Evolutionary conservation across 768 basidiomycete species (phyloP).

Genomic region (Pholiota molesta): DNA sequence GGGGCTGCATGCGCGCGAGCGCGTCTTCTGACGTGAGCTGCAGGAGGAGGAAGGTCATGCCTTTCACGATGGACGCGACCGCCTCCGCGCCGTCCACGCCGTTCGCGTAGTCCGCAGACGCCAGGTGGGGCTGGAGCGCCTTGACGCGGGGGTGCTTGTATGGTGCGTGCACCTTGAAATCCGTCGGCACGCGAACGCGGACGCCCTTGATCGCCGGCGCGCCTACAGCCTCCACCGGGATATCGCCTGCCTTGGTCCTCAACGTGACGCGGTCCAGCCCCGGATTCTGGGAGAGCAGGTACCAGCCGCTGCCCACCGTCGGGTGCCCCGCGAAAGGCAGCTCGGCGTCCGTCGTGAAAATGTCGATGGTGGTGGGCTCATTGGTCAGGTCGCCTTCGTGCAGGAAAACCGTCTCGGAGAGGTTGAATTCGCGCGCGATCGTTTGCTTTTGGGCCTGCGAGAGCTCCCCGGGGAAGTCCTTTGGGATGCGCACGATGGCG

Average conservation of each 20-base stretch:
- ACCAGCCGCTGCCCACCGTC: conserved; percentile 46
- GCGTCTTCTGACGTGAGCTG: conserved; percentile 41
- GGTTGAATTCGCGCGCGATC: conserved; percentile 51
- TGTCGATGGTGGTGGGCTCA: conserved; percentile 36
- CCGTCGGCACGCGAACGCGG: conserved; percentile 38
- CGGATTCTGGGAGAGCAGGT: conserved; percentile 33
- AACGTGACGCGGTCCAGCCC: conserved; percentile 29
- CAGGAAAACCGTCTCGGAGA: conserved; percentile 51
- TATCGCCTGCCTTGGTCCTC: conserved; percentile 44
- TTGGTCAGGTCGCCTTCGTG: conserved; percentile 30
- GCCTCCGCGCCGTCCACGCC: conserved; percentile 35
- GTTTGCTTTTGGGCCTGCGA: conserved; percentile 42
- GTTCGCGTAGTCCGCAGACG: conserved; percentile 37
- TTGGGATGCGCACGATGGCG: conserved; percentile 43
- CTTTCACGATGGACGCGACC: conserved; percentile 48
- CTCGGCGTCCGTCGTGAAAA: conserved; percentile 42
- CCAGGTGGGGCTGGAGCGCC: conserved; percentile 30
- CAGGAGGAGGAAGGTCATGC: conserved; percentile 47
- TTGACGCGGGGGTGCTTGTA: conserved; percentile 30
- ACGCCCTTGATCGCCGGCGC: conserved; percentile 27
- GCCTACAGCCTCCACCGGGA: conserved; percentile 32
- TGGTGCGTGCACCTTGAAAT: conserved; percentile 43
- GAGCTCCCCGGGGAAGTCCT: conserved; percentile 19
- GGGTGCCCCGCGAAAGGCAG: conserved; percentile 51
- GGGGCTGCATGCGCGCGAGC: conserved; percentile 32